phyloP scores from a whole-genome alignment of 768 basidiomycete genomes.

The Lepiota brunneoincarnata region DNA sequence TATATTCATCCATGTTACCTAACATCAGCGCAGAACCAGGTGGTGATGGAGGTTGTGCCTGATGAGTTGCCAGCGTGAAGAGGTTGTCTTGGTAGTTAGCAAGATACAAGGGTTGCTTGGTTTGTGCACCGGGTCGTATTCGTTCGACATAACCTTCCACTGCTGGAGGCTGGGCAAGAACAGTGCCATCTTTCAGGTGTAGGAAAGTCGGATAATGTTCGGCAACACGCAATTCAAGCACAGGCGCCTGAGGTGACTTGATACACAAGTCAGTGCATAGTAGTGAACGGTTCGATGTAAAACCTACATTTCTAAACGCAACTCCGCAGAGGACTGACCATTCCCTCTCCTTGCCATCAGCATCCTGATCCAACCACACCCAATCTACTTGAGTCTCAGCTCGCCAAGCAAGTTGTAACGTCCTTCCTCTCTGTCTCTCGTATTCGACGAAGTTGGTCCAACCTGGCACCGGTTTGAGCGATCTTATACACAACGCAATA shows the following conservation, averaged over 20 bases:
- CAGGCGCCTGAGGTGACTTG: slow-evolving; percentile 39
- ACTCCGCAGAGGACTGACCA: slow-evolving; percentile 80
- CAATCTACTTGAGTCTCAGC: slow-evolving; percentile 75
- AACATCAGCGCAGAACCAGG: slow-evolving; percentile 44
- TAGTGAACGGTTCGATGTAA: background rate
- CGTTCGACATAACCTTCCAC: slow-evolving; percentile 87
- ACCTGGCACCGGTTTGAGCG: slow-evolving; percentile 52
- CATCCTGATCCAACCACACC: slow-evolving; percentile 74
- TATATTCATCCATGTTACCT: slow-evolving; percentile 24
- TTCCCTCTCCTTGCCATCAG: slow-evolving; percentile 55
- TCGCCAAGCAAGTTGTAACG: slow-evolving; percentile 79
- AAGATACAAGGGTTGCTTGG: slow-evolving; percentile 64
- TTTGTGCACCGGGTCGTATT: slow-evolving; percentile 55
- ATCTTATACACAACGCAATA: slow-evolving; percentile 56
- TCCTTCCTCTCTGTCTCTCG: slow-evolving; percentile 50
- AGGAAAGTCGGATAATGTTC: slow-evolving; percentile 59
- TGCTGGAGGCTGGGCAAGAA: slow-evolving; percentile 70
- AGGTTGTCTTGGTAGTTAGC: slow-evolving; percentile 70
- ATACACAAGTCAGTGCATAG: slow-evolving; percentile 2
- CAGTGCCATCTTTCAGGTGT: slow-evolving; percentile 42
- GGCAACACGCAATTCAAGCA: slow-evolving; percentile 73
- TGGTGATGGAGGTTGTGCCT: slow-evolving; percentile 68
- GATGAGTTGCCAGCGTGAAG: slow-evolving; percentile 50
- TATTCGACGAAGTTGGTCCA: slow-evolving; percentile 61
- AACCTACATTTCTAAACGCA: slow-evolving; percentile 64